These are phyloP conservation scores for Sugiyamaella pinicola DNA, from an alignment of 1,139 yeast species.

Conservation along the genomic window DNA sequence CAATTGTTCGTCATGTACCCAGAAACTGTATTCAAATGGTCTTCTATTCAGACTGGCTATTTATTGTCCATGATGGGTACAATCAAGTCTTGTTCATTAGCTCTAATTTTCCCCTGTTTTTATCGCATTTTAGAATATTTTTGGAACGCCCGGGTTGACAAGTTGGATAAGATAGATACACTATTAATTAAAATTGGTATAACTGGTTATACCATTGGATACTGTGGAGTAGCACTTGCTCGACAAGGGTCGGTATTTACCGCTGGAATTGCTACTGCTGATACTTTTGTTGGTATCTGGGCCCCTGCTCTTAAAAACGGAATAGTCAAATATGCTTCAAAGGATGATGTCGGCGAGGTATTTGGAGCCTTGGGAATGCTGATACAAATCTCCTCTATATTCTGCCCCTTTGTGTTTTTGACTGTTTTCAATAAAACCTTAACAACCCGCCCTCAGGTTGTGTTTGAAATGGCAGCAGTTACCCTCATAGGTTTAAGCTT, in stretches of 20 bases:
- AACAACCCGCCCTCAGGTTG: constrained; percentile 35
- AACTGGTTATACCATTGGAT: constrained; percentile 49
- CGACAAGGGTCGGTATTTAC: constrained; percentile 30
- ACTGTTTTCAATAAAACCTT: constrained; percentile 38
- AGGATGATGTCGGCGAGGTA: constrained; percentile 39
- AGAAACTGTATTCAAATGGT: constrained; percentile 61
- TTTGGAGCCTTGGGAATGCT: constrained; percentile 41
- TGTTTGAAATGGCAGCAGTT: constrained; percentile 32
- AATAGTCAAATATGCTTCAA: constrained; percentile 52
- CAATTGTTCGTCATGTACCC: constrained; percentile 59
- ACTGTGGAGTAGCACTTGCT: constrained; percentile 45
- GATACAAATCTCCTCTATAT: constrained; percentile 31
- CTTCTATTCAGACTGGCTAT: constrained; percentile 59
- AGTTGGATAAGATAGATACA: constrained; percentile 60
- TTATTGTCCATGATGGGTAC: constrained; percentile 58
- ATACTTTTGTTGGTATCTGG: constrained; percentile 52
- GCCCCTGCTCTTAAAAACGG: constrained; percentile 54
- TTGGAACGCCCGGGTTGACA: constrained; percentile 31
- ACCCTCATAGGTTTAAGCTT: constrained; percentile 21
- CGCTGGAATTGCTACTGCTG: constrained; percentile 40
- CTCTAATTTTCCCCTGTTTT: constrained; percentile 48
- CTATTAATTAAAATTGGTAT: constrained; percentile 47
- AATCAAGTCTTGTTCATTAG: constrained; percentile 48
- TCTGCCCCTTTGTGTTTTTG: constrained; percentile 38
- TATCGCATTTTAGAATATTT: constrained; percentile 45